Evolutionary conservation across 2,329 filamentous ascomycete genomes (phyloP).

Genomic region (Peltaster fructicola): DNA sequence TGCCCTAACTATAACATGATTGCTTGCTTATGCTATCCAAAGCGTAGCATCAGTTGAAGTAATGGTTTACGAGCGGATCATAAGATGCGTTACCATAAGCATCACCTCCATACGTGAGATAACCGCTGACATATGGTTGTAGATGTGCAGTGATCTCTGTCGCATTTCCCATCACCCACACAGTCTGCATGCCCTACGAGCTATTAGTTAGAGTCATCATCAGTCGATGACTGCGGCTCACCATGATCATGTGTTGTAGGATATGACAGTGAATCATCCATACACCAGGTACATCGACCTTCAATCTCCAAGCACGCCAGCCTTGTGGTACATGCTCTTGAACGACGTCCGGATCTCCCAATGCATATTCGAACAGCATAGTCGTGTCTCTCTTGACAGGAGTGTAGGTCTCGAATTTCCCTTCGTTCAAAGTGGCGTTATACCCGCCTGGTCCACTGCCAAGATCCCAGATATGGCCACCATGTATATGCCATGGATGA

Average conservation of each 20-base stretch:
- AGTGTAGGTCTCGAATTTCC: slow-evolving; percentile 20
- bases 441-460: slow-evolving; percentile 38
- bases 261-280: slow-evolving; percentile 49
- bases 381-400: slow-evolving; percentile 32
- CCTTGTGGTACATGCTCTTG: slow-evolving; percentile 27
- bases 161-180: slow-evolving; percentile 29
- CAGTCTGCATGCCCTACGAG: slow-evolving; percentile 26
- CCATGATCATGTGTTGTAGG: slow-evolving; percentile 41
- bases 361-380: slow-evolving; percentile 37
- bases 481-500: slow-evolving; percentile 40
- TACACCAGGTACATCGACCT: slow-evolving; percentile 34
- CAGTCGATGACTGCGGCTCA: too few relatives aligned
- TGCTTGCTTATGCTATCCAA: too few relatives aligned
- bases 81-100: slow-evolving; percentile 22
- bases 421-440: slow-evolving; percentile 32
- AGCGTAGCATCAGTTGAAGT: too few relatives aligned
- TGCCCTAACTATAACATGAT: too few relatives aligned
- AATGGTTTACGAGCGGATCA: too few relatives aligned
- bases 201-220: too few relatives aligned
- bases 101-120: slow-evolving; percentile 27
- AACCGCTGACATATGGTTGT: slow-evolving; percentile 21
- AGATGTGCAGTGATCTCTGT: slow-evolving; percentile 21
- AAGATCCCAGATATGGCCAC: slow-evolving; percentile 36
- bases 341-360: not conserved
- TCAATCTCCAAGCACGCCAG: slow-evolving; percentile 44